Percentiles rank a stretch among this genome's conserved stretches.
These are phyloP conservation scores for Pichia sp. DNA, from an alignment of 1,139 yeast genomes.

Conservation along the genomic window DNA sequence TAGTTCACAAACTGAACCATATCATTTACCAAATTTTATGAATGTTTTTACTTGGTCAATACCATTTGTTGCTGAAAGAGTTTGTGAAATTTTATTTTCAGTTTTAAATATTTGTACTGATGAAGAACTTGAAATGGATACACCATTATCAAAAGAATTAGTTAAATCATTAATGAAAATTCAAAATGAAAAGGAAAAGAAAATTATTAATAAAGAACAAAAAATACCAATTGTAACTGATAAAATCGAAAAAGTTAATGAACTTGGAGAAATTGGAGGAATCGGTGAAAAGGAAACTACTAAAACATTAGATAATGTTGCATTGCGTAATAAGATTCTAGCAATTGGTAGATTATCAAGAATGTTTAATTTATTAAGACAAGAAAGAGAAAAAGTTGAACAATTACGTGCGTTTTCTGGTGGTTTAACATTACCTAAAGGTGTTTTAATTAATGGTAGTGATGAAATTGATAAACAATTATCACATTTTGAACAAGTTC, in stretches of 20 bases:
- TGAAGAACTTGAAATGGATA: constrained; percentile 82
- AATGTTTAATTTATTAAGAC: constrained; percentile 85
- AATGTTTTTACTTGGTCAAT: constrained; percentile 97
- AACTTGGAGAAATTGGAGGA: not conserved
- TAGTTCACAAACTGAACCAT: constrained; percentile 90
- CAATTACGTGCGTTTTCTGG: constrained; percentile 60
- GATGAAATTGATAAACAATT: constrained; percentile 74
- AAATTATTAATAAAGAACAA: not conserved
- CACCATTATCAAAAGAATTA: constrained; percentile 37
- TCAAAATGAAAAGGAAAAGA: constrained; percentile 10
- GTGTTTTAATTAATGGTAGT: constrained; percentile 69
- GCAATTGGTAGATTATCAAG: constrained; percentile 94
- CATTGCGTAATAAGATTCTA: constrained; percentile 79
- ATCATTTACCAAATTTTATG: constrained; percentile 96
- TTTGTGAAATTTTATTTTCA: constrained; percentile 88
- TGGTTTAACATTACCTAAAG: constrained; percentile 69
- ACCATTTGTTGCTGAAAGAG: constrained; percentile 96
- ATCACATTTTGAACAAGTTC: constrained; percentile 76
- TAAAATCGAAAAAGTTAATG: not conserved
- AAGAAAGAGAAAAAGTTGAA: constrained; percentile 77
- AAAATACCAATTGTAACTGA: not conserved
- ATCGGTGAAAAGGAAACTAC: constrained; percentile 6
- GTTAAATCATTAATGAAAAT: constrained; percentile 19
- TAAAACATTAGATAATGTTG: constrained; percentile 35
- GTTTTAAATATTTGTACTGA: constrained; percentile 91